These are phyloP conservation scores for Pseudoperonospora humuli DNA, from an alignment of 352 stramenopile species.

Conservation along the genomic window DNA sequence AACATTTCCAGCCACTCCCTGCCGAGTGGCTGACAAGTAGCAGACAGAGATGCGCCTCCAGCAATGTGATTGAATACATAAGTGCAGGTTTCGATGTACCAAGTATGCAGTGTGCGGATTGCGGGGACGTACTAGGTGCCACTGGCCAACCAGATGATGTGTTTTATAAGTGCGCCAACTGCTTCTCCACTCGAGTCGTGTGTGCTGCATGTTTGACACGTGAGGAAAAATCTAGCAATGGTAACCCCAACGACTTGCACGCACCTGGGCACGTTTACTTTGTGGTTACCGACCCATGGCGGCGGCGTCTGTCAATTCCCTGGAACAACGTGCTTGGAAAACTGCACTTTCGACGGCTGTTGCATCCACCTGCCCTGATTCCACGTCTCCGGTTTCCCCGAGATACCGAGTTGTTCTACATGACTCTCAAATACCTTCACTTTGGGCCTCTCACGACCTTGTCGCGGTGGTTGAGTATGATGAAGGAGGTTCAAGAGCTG, in stretches of 20 bases:
- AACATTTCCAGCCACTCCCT: constrained; percentile 41
- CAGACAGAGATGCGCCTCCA: constrained; percentile 9
- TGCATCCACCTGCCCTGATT: constrained; percentile 50
- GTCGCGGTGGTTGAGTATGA: constrained; percentile 35
- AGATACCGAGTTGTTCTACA: constrained; percentile 56
- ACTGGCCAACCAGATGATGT: constrained; percentile 23
- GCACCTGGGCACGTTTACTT: constrained; percentile 62
- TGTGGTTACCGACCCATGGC: constrained; percentile 41
- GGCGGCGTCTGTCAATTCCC: constrained; percentile 21
- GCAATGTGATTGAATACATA: neutral
- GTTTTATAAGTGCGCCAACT: constrained; percentile 62
- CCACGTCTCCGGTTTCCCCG: constrained; percentile 40
- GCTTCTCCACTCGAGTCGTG: constrained; percentile 38
- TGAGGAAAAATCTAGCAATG: constrained; percentile 37
- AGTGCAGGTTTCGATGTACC: constrained; percentile 4
- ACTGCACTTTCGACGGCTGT: constrained; percentile 31
- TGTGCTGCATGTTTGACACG: constrained; percentile 35
- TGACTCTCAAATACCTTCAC: constrained; percentile 59
- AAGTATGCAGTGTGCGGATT: constrained; percentile 22
- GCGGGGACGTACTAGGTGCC: constrained; percentile 16
- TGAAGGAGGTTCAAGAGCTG: constrained; percentile 58
- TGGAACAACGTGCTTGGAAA: constrained; percentile 9
- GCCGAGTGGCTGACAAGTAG: constrained; percentile 16
- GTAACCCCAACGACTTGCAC: constrained; percentile 48
- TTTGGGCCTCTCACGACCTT: constrained; percentile 54